Base-by-base conservation (phyloP, 768 basidiomycete species). In the Xanthoconium purpureum region DNA sequence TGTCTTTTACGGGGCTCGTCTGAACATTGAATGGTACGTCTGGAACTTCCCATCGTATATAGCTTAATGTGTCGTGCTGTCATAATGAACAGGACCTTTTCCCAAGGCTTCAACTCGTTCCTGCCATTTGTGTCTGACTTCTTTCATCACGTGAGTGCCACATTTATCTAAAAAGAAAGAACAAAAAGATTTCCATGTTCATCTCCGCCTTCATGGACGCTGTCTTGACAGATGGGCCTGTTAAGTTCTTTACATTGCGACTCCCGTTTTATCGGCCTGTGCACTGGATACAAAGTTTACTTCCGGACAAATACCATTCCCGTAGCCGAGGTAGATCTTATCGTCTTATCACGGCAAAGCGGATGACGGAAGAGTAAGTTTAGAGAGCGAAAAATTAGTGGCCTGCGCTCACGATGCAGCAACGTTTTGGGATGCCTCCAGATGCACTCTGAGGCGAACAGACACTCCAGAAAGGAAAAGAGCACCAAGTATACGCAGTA, bases 91-190 rank as follows among this genome's bases (percentile, higher is more conserved):
- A 38, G 17, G 18, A 28, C 18, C 24, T 54, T 20, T 57, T 58
- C 50, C 66, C 64, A 55, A 62, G 48, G 49, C 33, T 53, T 50
- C 50, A 59, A 46, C 14, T 53, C 70, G 0, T 44, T 58, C 35
- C 24, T 66, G 36, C 78, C 77, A 28, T 86, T 80, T 71, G 77
- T 71, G 58, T 68, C 70, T 4, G 13, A 80, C 81, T 61, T 85
- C 77, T 50, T 87, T 87, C 59, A 72, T 89, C 61, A 87, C 86
- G 73, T 85, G 66, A 64, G 80, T 65, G 20, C 54, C 71, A 47
- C 58, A 14, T 56, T 47, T 52, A 52, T 46, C 44, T 12, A 56
- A 55, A 56, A 48, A 20, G 9, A 49, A 45, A 48, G 33, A 32
- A 52, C 6, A 47, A 30, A 30, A 43, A 50, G 18, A 18, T 60